These are phyloP conservation scores for Grosmannia penicillata DNA, from an alignment of 2,329 filamentous ascomycete genomes.

Conservation along the genomic window DNA sequence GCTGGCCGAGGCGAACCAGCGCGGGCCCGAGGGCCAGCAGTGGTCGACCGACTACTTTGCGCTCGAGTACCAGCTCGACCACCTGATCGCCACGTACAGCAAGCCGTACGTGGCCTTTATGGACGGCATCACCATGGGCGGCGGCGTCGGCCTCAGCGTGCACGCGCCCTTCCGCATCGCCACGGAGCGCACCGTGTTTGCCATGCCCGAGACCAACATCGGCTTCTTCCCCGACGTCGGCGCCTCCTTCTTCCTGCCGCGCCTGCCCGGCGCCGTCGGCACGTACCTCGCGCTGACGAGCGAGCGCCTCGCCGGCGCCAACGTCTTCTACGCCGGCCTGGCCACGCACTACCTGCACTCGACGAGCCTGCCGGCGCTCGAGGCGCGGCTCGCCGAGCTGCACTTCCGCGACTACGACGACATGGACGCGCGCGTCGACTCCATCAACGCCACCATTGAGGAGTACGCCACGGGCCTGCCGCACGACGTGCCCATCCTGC, in stretches of 20 bases:
- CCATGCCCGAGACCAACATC: slow-evolving; percentile 97
- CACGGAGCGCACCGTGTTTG: slow-evolving; percentile 87
- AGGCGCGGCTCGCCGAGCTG: slow-evolving; percentile 76
- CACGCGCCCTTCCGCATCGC: slow-evolving; percentile 95
- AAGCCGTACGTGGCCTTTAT: slow-evolving; percentile 94
- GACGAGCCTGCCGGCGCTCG: slow-evolving; percentile 64
- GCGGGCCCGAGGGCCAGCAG: slow-evolving; percentile 54
- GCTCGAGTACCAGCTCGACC: slow-evolving; percentile 91
- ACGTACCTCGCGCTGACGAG: slow-evolving; percentile 91
- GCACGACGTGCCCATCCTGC: slow-evolving; percentile 49
- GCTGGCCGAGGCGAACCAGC: slow-evolving; percentile 59
- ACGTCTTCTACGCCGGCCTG: slow-evolving; percentile 80
- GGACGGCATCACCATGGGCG: slow-evolving; percentile 98
- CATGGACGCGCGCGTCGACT: slow-evolving; percentile 45
- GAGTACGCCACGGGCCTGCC: slow-evolving; percentile 84
- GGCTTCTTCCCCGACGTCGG: slow-evolving; percentile 98
- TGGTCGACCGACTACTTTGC: slow-evolving; percentile 75
- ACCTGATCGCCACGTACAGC: slow-evolving; percentile 81
- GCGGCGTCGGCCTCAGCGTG: slow-evolving; percentile 83
- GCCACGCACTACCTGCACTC: slow-evolving; percentile 96
- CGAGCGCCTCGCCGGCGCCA: slow-evolving; percentile 64
- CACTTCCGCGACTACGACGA: slow-evolving; percentile 66
- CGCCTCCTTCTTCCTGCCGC: slow-evolving; percentile 86
- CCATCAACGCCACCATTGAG: slow-evolving; percentile 79
- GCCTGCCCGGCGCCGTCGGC: slow-evolving; percentile 73